A percentile compares a stretch with the other conserved stretches of the same genome.
These are phyloP conservation scores for Sergeia podlipaevii DNA, from an alignment of 208 protist species.

Conservation along the genomic window DNA sequence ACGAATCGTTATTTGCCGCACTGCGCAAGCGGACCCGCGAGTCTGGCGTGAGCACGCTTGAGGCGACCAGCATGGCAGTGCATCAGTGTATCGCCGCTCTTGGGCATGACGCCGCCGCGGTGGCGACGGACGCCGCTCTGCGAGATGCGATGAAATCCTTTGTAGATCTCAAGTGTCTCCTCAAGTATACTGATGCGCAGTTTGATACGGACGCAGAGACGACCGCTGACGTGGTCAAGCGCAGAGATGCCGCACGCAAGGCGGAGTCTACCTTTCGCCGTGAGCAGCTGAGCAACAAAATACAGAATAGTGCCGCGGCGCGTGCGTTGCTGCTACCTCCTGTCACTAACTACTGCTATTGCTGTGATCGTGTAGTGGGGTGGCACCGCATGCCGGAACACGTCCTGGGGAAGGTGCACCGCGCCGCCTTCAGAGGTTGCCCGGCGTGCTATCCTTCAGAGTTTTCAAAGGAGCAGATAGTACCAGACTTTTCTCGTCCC, in stretches of 20 bases:
- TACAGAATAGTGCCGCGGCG: conserved; percentile 18
- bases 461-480: conserved; percentile 8
- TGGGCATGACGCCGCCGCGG: conserved; percentile 15
- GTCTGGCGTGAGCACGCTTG: conserved; percentile 72
- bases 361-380: conserved; percentile 57
- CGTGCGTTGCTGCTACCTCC: conserved; percentile 45
- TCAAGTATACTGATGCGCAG: conserved; percentile 55
- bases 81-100: conserved; percentile 49
- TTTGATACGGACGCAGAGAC: conserved; percentile 24
- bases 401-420: conserved; percentile 52
- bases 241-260: conserved; percentile 35
- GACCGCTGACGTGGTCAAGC: conserved; percentile 28
- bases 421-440: conserved; percentile 21
- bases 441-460: conserved; percentile 30
- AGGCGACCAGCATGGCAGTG: conserved; percentile 78
- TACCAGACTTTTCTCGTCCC: conserved; percentile 27
- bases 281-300: conserved; percentile 10
- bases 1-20: conserved; percentile 60
- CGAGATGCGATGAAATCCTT: conserved; percentile 65
- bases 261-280: conserved; percentile 27
- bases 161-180: conserved; percentile 65
- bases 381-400: conserved; percentile 79
- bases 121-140: conserved; percentile 8
- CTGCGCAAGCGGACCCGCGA: conserved; percentile 71
- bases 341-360: conserved; percentile 82